Percentiles rank a stretch among this genome's conserved stretches.
phyloP scores from a whole-genome alignment of 2,329 filamentous ascomycete genomes.

The Proliferodiscus dingleyae region DNA sequence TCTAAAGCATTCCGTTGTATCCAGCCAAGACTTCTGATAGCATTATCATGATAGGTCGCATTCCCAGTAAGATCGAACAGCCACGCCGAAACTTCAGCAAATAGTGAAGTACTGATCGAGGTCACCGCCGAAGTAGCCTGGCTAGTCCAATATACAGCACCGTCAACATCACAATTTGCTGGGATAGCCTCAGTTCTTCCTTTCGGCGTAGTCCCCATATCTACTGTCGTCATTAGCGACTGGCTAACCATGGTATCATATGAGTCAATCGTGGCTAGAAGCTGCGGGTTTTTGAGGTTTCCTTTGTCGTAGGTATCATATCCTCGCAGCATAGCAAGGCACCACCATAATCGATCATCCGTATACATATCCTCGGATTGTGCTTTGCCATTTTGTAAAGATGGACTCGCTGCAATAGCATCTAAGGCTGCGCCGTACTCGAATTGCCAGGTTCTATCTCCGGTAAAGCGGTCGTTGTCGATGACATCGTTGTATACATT shows the following conservation, averaged over 20 bases:
- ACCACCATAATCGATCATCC: constrained; percentile 18
- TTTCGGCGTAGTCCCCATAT: constrained; percentile 7
- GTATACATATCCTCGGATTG: constrained; percentile 10
- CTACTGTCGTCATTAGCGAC: constrained; percentile 8
- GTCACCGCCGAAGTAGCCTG: constrained; percentile 6
- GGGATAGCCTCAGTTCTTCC: constrained; percentile 11
- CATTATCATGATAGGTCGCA: constrained; percentile 5
- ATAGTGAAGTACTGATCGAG: constrained; percentile 14
- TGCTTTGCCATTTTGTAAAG: constrained; percentile 2
- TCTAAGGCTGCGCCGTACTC: constrained; percentile 3
- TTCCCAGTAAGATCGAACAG: constrained; percentile 7
- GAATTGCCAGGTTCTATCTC: not conserved
- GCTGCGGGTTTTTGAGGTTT: constrained; percentile 4
- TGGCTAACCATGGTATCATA: constrained; percentile 11
- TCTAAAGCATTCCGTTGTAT: constrained; percentile 12
- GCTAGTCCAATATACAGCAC: constrained; percentile 13
- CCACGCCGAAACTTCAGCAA: constrained; percentile 10
- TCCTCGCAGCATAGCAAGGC: constrained; percentile 13
- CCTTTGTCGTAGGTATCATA: constrained; percentile 9
- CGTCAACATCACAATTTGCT: constrained; percentile 10
- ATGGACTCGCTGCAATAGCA: constrained; percentile 2
- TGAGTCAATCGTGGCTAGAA: constrained; percentile 1
- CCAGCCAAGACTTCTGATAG: constrained; percentile 6
- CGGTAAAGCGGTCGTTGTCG: constrained; percentile 6
- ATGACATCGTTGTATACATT: constrained; percentile 18